Evolutionary conservation across 352 stramenopile genomes (phyloP), one percentile per base, ranked within the genome.

Genomic region (Phytophthora chlamydospora): DNA sequence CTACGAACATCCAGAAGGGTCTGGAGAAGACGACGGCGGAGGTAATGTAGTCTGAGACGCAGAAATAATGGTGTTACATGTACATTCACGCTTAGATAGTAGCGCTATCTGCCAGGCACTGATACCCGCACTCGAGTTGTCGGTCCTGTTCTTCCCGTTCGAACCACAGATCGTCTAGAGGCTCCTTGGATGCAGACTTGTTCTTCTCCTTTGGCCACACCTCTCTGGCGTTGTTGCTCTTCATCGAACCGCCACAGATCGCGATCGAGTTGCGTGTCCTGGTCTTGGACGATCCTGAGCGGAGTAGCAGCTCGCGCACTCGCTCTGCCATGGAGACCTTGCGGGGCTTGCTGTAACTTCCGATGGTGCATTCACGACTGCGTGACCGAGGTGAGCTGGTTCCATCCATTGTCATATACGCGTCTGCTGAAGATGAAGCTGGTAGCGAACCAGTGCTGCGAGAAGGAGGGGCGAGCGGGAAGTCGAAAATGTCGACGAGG

Each of bases 401-500:
- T 12, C 17, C 52, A 9, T 66, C 47, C 65, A 66, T 73, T 40
- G 39, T 39, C 19, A 14, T 48, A 24, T 73, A 73, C n/a, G 17
- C 33, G 17, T 66, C 43, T 33, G 6, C 34, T 36, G 42, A 19
- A 8, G n/a, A 46, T 31, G 44, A 3, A 33, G 12, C 13, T 13
- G 54, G 16, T 32, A 50, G 32, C 32, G 21, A 47, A 6, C 14
- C 16, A 24, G 3, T 43, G 36, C 4, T 42, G 10, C 48, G 41
- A 5, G 38, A 58, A 2, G 43, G 51, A 6, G 41, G 46, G 9
- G 34, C 21, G 41, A 85, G 64, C 36, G 71, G 68, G 43, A 85
- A 85, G 58, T 72, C 63, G 51, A 72, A 72, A 29, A 74, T 62
- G 40, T 83, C 72, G 34, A 84, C 70, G 14, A 86, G 39, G 38